Base-by-base conservation (phyloP, 2,329 filamentous ascomycete genomes). In the Aureobasidium sp. region DNA sequence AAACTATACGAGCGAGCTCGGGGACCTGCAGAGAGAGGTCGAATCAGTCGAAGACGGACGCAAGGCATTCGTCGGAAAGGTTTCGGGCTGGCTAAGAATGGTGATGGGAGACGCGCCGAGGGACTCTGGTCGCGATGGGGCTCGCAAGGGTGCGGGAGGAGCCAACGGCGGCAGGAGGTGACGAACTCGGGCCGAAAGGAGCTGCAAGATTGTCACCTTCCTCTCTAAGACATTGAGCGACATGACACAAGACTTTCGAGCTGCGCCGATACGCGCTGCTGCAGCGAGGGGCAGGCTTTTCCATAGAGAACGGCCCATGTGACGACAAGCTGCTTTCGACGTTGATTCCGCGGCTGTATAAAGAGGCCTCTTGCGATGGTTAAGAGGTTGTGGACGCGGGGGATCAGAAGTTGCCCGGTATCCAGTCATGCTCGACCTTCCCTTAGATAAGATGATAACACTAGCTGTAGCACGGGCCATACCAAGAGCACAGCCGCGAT, bases 401-500 rank as follows among this genome's bases (percentile, higher is more conserved):
- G 5, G 29, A 29, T 36, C 20, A 20, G 20, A 1, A 1, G 20
- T 20, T 20, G 20, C 20, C 20, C 5, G 26, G 24, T 6, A 15
- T n/a, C 34, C 6, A 17, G 32, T 52, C 24, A 39, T 53, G 20
- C 26, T 1, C 7, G 5, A 32, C 13, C 7, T 36, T n/a, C n/a
- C 24, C 44, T 56, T 56, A 39, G 26, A 0, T 26, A 27, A 5
- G 4, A 8, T n/a, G 20, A 5, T 32, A n/a, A 2, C 5, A 17
- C 17, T 56, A 44, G 44, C 52, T 36, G 37, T 43, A 26, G 52
- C 26, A 44, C 12, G 26, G 13, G 5, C 15, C 37, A 34, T 56
- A 56, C 52, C 52, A 56, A 56, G 52, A 44, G 52, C 52, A 56
- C 52, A 56, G 52, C 52, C 52, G 37, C 26, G n/a, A 34, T 27